phyloP scores from a whole-genome alignment of 495 filamentous ascomycete genomes.

The Talaromyces ruber region DNA sequence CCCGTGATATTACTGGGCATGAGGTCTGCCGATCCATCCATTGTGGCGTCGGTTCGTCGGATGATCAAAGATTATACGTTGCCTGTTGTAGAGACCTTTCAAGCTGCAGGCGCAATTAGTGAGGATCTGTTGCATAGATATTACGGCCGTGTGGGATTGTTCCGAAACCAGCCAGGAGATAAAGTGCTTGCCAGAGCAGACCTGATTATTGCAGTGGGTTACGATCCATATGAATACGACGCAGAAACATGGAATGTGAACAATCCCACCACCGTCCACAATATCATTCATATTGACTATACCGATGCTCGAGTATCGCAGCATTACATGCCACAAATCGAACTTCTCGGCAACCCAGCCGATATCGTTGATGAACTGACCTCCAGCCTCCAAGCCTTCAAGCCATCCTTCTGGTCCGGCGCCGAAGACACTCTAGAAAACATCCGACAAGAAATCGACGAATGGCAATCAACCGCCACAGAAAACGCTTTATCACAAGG shows the following conservation, averaged over 20 bases:
- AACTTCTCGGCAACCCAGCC: constrained; percentile 5
- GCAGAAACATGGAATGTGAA: constrained; percentile 6
- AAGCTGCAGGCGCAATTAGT: constrained; percentile 6
- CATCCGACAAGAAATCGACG: constrained; percentile 3
- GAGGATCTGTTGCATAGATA: constrained; percentile 3
- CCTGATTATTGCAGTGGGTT: constrained; percentile 1
- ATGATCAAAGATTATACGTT: constrained; percentile 3
- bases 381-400: neutral
- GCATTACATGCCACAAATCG: constrained; percentile 4
- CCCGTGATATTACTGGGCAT: constrained; percentile 4
- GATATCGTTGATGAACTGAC: constrained; percentile 3
- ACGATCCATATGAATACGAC: constrained; percentile 5
- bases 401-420: constrained; percentile 2
- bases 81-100: constrained; percentile 6
- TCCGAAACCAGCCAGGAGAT: constrained; percentile 6
- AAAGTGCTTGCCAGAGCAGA: constrained; percentile 4
- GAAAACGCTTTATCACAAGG: neutral
- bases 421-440: neutral
- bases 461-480: constrained; percentile 4
- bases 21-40: neutral
- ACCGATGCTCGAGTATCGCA: constrained; percentile 2
- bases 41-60: neutral
- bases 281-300: constrained; percentile 7
- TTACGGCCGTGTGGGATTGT: constrained; percentile 5
- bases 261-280: neutral